Percentiles rank a stretch among this genome's conserved stretches.
These are phyloP conservation scores for Boletus rufocinnamomeus DNA, from an alignment of 768 basidiomycete genomes.

Conservation along the genomic window DNA sequence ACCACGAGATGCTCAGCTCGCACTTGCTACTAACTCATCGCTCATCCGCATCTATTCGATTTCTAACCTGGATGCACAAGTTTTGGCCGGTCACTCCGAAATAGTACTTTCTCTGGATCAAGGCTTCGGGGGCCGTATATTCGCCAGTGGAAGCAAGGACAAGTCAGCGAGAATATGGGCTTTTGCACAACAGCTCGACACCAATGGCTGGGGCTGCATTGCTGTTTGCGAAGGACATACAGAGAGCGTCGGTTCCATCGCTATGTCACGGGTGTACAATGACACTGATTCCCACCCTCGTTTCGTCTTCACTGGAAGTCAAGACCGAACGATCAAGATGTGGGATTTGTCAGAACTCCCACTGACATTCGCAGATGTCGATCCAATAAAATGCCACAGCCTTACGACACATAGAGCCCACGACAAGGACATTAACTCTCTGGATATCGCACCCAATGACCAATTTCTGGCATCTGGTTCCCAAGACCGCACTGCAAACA, in stretches of 20 bases:
- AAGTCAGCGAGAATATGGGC: constrained; percentile 86
- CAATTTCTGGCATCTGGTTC: constrained; percentile 88
- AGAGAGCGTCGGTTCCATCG: constrained; percentile 89
- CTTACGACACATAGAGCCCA: constrained; percentile 88
- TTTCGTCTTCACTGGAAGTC: constrained; percentile 94
- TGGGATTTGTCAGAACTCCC: constrained; percentile 81
- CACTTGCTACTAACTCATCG: constrained; percentile 97
- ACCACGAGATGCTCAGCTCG: constrained; percentile 69
- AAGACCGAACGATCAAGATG: constrained; percentile 97
- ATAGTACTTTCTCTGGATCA: constrained; percentile 87
- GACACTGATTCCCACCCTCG: constrained; percentile 36
- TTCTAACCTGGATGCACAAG: constrained; percentile 73
- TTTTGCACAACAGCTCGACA: constrained; percentile 15
- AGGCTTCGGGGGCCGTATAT: constrained; percentile 61
- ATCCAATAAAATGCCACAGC: constrained; percentile 60
- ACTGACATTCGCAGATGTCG: constrained; percentile 27
- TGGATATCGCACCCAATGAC: constrained; percentile 92
- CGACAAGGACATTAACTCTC: constrained; percentile 97
- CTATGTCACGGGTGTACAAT: constrained; percentile 59
- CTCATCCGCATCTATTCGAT: constrained; percentile 89
- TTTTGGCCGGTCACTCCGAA: constrained; percentile 87
- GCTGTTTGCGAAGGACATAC: constrained; percentile 92
- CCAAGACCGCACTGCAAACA: constrained; percentile 92
- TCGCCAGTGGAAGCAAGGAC: constrained; percentile 95
- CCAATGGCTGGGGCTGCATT: constrained; percentile 57